Conservation (phyloP, 805 yeast genomes). For the Kockiozyma suomiensis region DNA sequence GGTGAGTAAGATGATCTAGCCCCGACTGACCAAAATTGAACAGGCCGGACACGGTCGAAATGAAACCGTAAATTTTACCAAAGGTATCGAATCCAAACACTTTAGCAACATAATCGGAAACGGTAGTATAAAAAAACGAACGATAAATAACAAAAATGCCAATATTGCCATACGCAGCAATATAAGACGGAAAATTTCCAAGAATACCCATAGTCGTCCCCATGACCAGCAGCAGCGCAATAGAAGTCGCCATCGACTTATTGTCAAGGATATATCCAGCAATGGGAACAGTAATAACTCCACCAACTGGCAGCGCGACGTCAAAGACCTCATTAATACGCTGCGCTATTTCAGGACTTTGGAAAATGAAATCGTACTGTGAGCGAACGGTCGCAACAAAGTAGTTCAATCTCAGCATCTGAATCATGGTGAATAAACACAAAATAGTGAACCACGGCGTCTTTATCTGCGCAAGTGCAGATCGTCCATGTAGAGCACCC, state of each 20-base stretch:
- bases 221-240: constrained; percentile 51
- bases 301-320: constrained; percentile 85
- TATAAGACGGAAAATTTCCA: constrained; percentile 59
- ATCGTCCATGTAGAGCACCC: constrained; percentile 73
- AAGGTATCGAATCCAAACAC: constrained; percentile 91
- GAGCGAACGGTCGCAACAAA: constrained; percentile 87
- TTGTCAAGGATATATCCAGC: constrained; percentile 81
- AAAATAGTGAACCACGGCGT: constrained; percentile 79
- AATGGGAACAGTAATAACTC: constrained; percentile 81
- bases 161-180: constrained; percentile 69
- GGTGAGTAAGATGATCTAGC: constrained; percentile 72
- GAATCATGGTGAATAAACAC: constrained; percentile 78
- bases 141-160: constrained; percentile 74
- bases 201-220: constrained; percentile 69
- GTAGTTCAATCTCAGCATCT: constrained; percentile 89
- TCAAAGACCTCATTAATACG: constrained; percentile 76
- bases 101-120: constrained; percentile 88
- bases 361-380: constrained; percentile 75
- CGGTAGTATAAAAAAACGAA: constrained; percentile 91
- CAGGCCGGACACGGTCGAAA: constrained; percentile 81
- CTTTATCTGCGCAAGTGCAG: constrained; percentile 50
- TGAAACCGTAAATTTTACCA: constrained; percentile 87
- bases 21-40: constrained; percentile 71
- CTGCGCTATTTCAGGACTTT: constrained; percentile 54
- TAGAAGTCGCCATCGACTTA: constrained; percentile 59